Evolutionary conservation across 2,329 filamentous ascomycete genomes (phyloP).

Genomic region (Colletotrichum gigasporum): DNA sequence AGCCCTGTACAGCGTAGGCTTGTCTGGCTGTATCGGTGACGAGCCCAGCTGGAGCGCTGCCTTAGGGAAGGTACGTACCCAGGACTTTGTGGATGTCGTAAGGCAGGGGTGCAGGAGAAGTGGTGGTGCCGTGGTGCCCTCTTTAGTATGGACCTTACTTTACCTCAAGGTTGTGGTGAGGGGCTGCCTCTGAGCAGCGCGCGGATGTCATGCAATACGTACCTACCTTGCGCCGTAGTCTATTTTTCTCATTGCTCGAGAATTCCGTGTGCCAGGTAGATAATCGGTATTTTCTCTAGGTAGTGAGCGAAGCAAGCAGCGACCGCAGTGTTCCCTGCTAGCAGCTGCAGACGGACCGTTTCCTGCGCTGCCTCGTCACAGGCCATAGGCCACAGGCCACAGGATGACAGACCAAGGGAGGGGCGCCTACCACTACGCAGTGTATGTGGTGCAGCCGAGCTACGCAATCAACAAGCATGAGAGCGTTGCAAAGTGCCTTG

Average conservation of each 20-base stretch:
- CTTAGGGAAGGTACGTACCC: conserved; percentile 25
- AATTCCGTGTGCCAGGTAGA: too few species aligned
- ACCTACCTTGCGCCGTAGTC: too few species aligned
- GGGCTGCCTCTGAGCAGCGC: conserved; percentile 3
- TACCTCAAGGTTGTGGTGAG: conserved; percentile 16
- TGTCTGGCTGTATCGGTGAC: conserved; percentile 25
- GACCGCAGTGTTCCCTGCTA: background rate
- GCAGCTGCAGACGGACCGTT: background rate
- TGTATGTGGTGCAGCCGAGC: conserved; percentile 1
- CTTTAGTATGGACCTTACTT: too few species aligned
- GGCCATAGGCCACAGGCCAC: too few species aligned
- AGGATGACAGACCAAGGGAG: background rate
- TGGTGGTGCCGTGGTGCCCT: background rate
- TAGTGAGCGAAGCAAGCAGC: too few species aligned
- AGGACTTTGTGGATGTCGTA: conserved; percentile 2
- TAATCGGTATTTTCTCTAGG: too few species aligned
- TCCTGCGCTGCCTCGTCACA: background rate
- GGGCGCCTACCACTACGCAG: too few species aligned
- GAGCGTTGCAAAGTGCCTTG: background rate
- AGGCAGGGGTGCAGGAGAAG: conserved; percentile 26
- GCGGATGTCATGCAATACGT: too few species aligned
- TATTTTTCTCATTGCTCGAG: background rate
- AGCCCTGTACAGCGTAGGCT: conserved; percentile 26
- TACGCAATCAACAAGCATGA: background rate
- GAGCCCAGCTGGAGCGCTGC: background rate